phyloP scores from a whole-genome alignment of 768 basidiomycete genomes.

The Naganishia kalamii region DNA sequence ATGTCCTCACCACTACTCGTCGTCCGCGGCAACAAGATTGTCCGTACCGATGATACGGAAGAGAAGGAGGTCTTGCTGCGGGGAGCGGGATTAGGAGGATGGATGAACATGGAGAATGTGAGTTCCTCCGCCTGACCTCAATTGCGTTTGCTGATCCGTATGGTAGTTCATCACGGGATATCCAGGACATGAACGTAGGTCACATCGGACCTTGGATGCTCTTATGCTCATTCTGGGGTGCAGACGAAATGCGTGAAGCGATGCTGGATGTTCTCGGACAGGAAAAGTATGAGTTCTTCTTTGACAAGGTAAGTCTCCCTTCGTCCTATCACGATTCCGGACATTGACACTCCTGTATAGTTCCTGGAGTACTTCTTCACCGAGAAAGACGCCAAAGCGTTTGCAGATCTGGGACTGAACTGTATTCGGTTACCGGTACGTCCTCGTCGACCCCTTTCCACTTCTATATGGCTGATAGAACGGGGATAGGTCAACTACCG shows the following conservation, averaged over 20 bases:
- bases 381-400: conserved; percentile 67
- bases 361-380: conserved; percentile 79
- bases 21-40: too few relatives aligned
- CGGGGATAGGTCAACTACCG: conserved; percentile 38
- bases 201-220: too few relatives aligned
- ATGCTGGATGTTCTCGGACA: conserved; percentile 62
- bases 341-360: conserved; percentile 44
- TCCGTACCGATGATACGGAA: too few relatives aligned
- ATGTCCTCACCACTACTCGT: too few relatives aligned
- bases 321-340: background rate
- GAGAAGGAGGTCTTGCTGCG: too few relatives aligned
- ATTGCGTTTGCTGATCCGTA: too few relatives aligned
- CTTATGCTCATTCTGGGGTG: background rate
- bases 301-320: conserved; percentile 61
- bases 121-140: too few relatives aligned
- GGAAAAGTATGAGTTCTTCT: conserved; percentile 66
- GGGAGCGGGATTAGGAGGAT: conserved; percentile 33
- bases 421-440: conserved; percentile 59
- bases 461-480: too few relatives aligned
- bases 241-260: conserved; percentile 59
- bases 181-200: conserved; percentile 67
- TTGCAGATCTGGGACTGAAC: conserved; percentile 71
- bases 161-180: conserved; percentile 57
- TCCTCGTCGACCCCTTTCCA: too few relatives aligned
- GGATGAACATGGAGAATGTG: conserved; percentile 43